Percentiles rank a stretch among this genome's conserved stretches.
phyloP scores from a whole-genome alignment of 1,284 basidiomycete genomes.

The Meira miltonrushii region DNA sequence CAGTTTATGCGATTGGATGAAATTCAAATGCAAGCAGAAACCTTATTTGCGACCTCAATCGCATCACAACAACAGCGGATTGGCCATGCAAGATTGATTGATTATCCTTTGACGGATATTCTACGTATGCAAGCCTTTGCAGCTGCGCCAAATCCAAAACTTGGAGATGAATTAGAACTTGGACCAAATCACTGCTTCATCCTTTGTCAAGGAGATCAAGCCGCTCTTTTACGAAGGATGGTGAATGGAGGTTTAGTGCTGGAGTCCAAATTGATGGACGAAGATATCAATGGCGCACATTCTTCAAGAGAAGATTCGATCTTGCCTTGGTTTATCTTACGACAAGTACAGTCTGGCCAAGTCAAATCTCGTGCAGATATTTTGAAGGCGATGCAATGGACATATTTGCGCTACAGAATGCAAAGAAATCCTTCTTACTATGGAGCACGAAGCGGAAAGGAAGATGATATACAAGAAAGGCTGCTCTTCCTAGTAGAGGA shows the following conservation, averaged over 20 bases:
- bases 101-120: conserved; percentile 76
- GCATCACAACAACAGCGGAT: conserved; percentile 5
- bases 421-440: conserved; percentile 1
- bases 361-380: background rate
- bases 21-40: conserved; percentile 4
- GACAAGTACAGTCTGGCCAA: background rate
- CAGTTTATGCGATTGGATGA: conserved; percentile 61
- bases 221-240: conserved; percentile 60
- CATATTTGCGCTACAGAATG: background rate
- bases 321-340: background rate
- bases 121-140: conserved; percentile 63
- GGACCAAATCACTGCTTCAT: conserved; percentile 59
- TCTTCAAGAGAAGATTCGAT: background rate
- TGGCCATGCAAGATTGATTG: conserved; percentile 64
- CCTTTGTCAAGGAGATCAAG: conserved; percentile 84
- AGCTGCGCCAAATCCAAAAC: conserved; percentile 66
- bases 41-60: no score
- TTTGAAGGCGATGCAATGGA: background rate
- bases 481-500: background rate
- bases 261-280: conserved; percentile 1
- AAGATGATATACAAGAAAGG: background rate
- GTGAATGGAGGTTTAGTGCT: conserved; percentile 5
- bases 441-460: background rate
- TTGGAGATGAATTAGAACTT: conserved; percentile 59
- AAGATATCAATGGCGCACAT: background rate